Base-by-base conservation (phyloP, 2,329 filamentous ascomycete genomes). In the Claviceps maximensis region DNA sequence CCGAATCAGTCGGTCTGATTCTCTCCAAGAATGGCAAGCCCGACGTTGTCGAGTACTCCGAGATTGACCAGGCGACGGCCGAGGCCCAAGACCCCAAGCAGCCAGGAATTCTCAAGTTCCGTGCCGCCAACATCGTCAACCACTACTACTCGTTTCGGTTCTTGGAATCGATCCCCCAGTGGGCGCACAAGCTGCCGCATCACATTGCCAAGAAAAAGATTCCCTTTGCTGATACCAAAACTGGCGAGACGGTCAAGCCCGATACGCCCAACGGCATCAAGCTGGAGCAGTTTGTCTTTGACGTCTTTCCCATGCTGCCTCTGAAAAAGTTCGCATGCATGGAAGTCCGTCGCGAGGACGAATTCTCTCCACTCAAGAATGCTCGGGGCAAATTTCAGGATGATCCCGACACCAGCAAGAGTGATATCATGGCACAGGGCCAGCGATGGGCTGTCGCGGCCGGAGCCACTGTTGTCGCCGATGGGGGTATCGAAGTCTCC, bases 121-220 rank as follows among this genome's bases (percentile, higher is more conserved):
- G 93, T 57, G 91, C 93, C 54, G 93, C 91, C 65, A 98, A 98
- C 76, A 98, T 98, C 62, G 93, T 98, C 73, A 98, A 98, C 78
- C 93, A 98, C 78, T 98, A 97, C 80, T 98, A 98, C 76, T 95
- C 89, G 47, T 91, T 90, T 76, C 74, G 79, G 60, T 97, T 96
- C 79, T 79, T 98, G 49, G 86, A 95, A 69, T 85, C 82, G 58
- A 95, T 96, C 61, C 89, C 93, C 54, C 74, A 82, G 61, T 96
- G 89, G 87, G 83, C 81, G 19, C 78, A 89, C 72, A 82, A 84
- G 69, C 80, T 98, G 51, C 91, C 91, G 17, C 93, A 97, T 70
- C 93, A 98, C 75, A 84, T 98, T 58, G 93, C 93, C 46, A 83
- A 86, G 69, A 98, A 98, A 86, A 98, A 98, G 86, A 98, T 98